Evolutionary conservation across 1,139 yeast species (phyloP).

Genomic region (Yamadazyma triangularis): DNA sequence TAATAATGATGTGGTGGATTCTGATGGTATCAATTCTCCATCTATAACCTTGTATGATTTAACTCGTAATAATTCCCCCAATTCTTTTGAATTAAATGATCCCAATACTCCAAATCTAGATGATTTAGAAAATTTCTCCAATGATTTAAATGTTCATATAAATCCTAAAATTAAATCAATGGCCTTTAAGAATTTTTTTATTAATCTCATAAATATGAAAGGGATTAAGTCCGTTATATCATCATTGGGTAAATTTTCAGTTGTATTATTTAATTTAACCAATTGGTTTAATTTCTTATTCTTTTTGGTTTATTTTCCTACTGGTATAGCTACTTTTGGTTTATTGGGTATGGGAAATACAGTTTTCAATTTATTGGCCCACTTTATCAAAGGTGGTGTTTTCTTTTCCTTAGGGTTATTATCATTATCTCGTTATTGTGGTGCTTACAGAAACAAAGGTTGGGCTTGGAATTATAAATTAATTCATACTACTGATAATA

Average conservation of each 20-base stretch:
- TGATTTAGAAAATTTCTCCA: slow-evolving; percentile 6
- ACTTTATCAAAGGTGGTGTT: slow-evolving; percentile 93
- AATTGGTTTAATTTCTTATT: slow-evolving; percentile 66
- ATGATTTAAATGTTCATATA: slow-evolving; percentile 11
- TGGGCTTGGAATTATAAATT: slow-evolving; percentile 85
- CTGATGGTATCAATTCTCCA: slow-evolving; percentile 25
- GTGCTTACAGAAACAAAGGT: slow-evolving; percentile 69
- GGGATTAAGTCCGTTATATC: slow-evolving; percentile 5
- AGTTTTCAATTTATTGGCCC: slow-evolving; percentile 84
- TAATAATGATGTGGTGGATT: slow-evolving; percentile 32
- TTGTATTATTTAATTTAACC: slow-evolving; percentile 42
- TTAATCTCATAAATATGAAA: slow-evolving; percentile 3
- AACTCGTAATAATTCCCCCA: slow-evolving; percentile 12
- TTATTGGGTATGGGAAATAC: slow-evolving; percentile 60
- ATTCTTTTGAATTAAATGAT: slow-evolving; percentile 10
- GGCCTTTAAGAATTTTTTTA: slow-evolving; percentile 1
- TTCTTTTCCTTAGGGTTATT: slow-evolving; percentile 73
- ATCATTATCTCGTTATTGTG: slow-evolving; percentile 80
- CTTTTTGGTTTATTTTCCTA: slow-evolving; percentile 56
- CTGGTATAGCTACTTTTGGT: slow-evolving; percentile 75
- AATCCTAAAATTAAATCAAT: slow-evolving; percentile 2
- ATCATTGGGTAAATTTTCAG: slow-evolving; percentile 5
- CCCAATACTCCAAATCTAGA: neutral
- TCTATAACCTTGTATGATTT: slow-evolving; percentile 37
- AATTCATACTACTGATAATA: slow-evolving; percentile 21